Evolutionary conservation across 768 basidiomycete genomes (phyloP).

Genomic region (Cystofilobasidium macerans): DNA sequence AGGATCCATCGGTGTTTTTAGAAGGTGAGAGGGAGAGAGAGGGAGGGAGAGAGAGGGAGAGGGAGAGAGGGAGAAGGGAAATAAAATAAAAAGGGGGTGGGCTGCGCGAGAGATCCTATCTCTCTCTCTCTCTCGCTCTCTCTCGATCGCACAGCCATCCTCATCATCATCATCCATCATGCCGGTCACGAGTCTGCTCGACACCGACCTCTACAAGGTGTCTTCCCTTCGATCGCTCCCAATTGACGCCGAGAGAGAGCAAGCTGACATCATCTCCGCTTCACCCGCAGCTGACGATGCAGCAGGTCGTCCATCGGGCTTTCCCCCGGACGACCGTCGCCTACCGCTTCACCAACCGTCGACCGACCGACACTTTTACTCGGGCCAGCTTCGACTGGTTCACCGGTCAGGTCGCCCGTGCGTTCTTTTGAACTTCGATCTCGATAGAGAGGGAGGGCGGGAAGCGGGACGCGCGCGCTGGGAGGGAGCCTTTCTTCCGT

Average conservation of each 20-base stretch:
- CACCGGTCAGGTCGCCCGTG: slow-evolving; percentile 49
- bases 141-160: no score
- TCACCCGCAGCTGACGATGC: slow-evolving; percentile 69
- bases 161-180: no score
- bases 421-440: background rate
- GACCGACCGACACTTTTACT: slow-evolving; percentile 51
- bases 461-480: no score
- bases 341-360: slow-evolving; percentile 25
- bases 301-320: slow-evolving; percentile 70
- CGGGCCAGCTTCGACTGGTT: slow-evolving; percentile 54
- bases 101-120: no score
- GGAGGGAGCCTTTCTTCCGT: no score
- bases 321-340: slow-evolving; percentile 55
- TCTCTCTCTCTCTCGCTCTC: no score
- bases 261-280: background rate
- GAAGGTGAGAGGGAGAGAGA: no score
- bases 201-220: slow-evolving; percentile 92
- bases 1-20: background rate
- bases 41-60: no score
- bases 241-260: no score
- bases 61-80: background rate
- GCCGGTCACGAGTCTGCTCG: no score
- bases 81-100: no score
- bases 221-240: background rate
- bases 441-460: no score